Base-by-base conservation (phyloP, 108 stramenopile species). In the Nitzschia inconspicua region DNA sequence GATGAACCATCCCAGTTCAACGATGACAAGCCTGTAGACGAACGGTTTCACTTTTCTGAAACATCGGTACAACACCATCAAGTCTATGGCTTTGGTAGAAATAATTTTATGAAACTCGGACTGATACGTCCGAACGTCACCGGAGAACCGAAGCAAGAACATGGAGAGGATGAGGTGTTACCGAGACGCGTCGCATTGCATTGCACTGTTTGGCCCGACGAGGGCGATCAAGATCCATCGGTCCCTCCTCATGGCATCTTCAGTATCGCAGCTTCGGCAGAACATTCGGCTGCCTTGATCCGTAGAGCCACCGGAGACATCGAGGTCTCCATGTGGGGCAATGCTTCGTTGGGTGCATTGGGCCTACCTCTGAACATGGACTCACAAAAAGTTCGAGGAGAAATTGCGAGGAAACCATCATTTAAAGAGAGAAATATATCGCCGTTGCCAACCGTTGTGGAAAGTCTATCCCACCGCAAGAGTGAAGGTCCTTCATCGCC, bases 281-380 rank as follows among this genome's bases (percentile, higher is more conserved):
- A 88, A 19, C 85, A 92, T 43, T 92, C 91, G 9, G 74, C 87
- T 26, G 91, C 91, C 7, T 68, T 92, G 52, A 82, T 92, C 0
- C 76, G 85, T 54, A 36, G 82, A 44, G 75, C 82, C 1, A 83
- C 77, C 44, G 91, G 87, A 13, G 71, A 72, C 24, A 67, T 89
- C 29, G 91, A 92, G 49, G 50, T 86, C 8, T 92, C 81, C 56
- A 81, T 80, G 41, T 92, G 91, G 91, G 91, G 91, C 16, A 86
- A 75, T 65, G 78, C 81, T 43, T 71, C 73, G 19, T 44, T 79
- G 20, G 83, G 83, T 10, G 79, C 82, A 25, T 56, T 87, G 4
- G 86, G 83, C 20, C 32, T 77, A 9, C 62, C 63, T 7, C 29
- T 57, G 20, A 23, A 63, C 34, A 39, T 59, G 36, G 22, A 44